Conservation (phyloP, 192 early-diverging fungal species). For the Phycomyces nitens region DNA sequence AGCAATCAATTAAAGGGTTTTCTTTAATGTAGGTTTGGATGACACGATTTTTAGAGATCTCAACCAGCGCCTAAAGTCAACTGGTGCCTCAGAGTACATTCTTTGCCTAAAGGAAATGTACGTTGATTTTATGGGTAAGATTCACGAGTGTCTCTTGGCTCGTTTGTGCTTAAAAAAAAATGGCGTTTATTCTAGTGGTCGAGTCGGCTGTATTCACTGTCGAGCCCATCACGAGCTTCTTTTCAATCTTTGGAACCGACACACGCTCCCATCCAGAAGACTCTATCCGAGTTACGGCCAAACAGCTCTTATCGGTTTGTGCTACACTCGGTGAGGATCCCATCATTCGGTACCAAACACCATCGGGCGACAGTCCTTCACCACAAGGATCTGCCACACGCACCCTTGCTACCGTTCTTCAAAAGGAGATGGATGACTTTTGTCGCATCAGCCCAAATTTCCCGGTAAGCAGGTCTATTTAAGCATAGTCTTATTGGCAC, state of each 20-base stretch:
- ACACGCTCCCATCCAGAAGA: slow-evolving; percentile 18
- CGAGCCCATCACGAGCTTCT: slow-evolving; percentile 65
- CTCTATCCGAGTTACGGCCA: slow-evolving; percentile 7
- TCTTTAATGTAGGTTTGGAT: slow-evolving; percentile 52
- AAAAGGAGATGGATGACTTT: slow-evolving; percentile 80
- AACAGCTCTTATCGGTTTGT: slow-evolving; percentile 81
- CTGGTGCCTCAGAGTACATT: slow-evolving; percentile 54
- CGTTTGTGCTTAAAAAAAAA: not conserved
- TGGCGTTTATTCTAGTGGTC: no score
- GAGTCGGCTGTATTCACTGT: slow-evolving; percentile 56
- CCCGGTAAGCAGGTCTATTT: slow-evolving; percentile 38
- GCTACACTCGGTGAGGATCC: slow-evolving; percentile 88
- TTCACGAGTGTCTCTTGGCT: not conserved
- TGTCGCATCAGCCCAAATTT: slow-evolving; percentile 60
- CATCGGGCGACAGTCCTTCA: slow-evolving; percentile 54
- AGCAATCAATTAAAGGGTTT: no score
- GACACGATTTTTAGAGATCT: slow-evolving; percentile 54
- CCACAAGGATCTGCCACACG: slow-evolving; percentile 42
- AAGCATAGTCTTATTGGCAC: no score
- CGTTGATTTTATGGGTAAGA: slow-evolving; percentile 77
- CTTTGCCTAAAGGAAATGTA: slow-evolving; percentile 68
- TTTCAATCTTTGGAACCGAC: slow-evolving; percentile 59
- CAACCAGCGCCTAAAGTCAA: slow-evolving; percentile 45
- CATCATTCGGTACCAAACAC: slow-evolving; percentile 85
- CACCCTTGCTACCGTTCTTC: slow-evolving; percentile 74